A percentile compares a stretch with the other conserved stretches of the same genome.
Evolutionary conservation across 805 yeast species (phyloP).

Genomic region (Deakozyma indianensis): DNA sequence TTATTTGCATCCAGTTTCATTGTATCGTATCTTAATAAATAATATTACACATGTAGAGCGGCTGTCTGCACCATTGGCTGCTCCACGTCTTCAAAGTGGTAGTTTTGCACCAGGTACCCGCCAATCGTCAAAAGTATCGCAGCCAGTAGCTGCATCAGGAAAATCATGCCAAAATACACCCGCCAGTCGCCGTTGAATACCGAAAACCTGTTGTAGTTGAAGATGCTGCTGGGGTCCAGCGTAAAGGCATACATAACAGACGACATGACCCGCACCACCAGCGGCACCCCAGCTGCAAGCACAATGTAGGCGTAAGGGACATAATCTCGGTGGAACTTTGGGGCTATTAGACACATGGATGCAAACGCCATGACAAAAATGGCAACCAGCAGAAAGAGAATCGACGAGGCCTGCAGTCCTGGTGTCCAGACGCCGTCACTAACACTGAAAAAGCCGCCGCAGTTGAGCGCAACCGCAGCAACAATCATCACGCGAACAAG

Average conservation of each 20-base stretch:
- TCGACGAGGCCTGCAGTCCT: constrained; percentile 4
- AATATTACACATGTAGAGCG: no score
- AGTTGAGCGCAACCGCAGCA: constrained; percentile 3
- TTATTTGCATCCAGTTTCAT: no score
- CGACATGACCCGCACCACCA: constrained; percentile 4
- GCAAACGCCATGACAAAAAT: constrained; percentile 3
- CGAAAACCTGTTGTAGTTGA: constrained; percentile 5
- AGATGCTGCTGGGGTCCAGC: not conserved
- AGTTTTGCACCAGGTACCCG: constrained; percentile 5
- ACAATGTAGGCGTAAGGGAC: constrained; percentile 3
- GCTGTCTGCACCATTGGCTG: no score
- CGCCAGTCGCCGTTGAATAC: constrained; percentile 23
- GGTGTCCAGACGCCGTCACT: not conserved
- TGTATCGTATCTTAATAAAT: no score
- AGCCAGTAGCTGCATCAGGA: constrained; percentile 70
- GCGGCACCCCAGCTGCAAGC: constrained; percentile 4
- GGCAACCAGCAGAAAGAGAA: constrained; percentile 4
- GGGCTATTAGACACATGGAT: not conserved
- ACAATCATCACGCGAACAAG: constrained; percentile 2
- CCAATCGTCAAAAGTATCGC: constrained; percentile 16
- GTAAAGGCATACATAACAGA: constrained; percentile 6
- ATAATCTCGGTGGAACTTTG: constrained; percentile 2
- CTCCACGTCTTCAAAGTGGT: no score
- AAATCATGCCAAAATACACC: constrained; percentile 68
- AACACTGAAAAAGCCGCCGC: constrained; percentile 5